A percentile compares a stretch with the other conserved stretches of the same genome.
phyloP scores from a whole-genome alignment of 169 alveolate species.

The Blepharisma undulans region DNA sequence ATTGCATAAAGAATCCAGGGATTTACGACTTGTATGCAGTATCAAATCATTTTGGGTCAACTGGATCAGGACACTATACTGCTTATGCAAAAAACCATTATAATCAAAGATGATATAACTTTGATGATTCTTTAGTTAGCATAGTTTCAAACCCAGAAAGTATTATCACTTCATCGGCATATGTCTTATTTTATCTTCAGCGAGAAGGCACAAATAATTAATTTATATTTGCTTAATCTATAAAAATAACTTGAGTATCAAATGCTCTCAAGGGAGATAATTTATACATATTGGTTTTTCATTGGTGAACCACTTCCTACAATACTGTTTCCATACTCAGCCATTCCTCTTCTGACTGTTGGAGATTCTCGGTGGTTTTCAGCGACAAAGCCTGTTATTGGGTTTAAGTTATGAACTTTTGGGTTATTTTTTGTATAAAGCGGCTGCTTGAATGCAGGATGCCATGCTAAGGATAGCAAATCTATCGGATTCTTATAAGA shows the following conservation, averaged over 20 bases:
- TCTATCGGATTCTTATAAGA: not conserved
- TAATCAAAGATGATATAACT: conserved; percentile 75
- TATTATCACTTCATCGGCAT: not conserved
- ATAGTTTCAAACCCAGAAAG: not conserved
- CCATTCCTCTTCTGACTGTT: not conserved
- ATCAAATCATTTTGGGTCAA: conserved; percentile 79
- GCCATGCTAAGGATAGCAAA: not conserved
- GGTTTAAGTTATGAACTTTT: not conserved
- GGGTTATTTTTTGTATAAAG: not conserved
- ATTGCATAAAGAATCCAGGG: conserved; percentile 39
- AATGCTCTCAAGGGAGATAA: not conserved
- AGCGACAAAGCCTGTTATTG: not conserved
- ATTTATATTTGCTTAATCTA: not conserved
- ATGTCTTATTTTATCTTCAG: conserved; percentile 35
- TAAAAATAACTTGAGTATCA: not conserved
- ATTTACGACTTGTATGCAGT: conserved; percentile 83
- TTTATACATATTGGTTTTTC: not conserved
- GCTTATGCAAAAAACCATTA: conserved; percentile 72
- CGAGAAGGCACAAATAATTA: conserved; percentile 38
- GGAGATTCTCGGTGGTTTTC: not conserved
- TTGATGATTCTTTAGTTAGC: conserved; percentile 68
- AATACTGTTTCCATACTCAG: not conserved
- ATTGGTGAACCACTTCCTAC: not conserved
- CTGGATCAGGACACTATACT: conserved; percentile 85
- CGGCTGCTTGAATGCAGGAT: conserved; percentile 15